Base-by-base conservation (phyloP, 176 grass and related monocot genomes). In the Elymus sibiricus region DNA sequence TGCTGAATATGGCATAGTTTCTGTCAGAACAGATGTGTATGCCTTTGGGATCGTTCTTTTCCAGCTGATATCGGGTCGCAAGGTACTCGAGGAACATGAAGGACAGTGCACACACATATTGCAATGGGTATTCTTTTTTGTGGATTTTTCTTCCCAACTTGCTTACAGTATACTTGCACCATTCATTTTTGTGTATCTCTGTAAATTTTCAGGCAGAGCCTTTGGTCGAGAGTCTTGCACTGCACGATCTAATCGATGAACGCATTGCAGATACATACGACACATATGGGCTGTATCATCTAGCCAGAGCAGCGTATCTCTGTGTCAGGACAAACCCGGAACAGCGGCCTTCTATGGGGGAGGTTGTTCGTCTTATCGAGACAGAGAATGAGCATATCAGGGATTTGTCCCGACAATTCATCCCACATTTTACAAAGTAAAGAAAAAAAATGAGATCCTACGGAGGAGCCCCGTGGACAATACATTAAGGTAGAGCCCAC, bases 11-110 rank as follows among this genome's bases (percentile, higher is more conserved):
- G 76, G 90, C 70, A 82, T 90, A 70, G 93, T 95, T 64, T 95
- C 90, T 78, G 88, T 95, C 32, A 88, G 93, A 82, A 95, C 90
- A 73, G 90, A 92, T 62, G 90, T 95, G 9, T 95, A 95, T 73
- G 90, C 93, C 19, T 95, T 95, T 64, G 93, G 93, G 3, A 87
- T 88, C 73, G 86, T 95, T 88, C 90, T 95, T 79, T 95, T 95
- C 86, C 93, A 95, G 85, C 76, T 95, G 83, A 95, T 95, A 92
- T 95, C 90, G 11, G 93, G 93, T 79, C 79, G 71, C 15, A 86
- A 81, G 56, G 88, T 95, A 39, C 49, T 92, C 14, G 83, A 84
- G 31, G 90, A 92, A 56, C 32, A 37, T 55, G 90, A 42, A 84
- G 93, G 82, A 49, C 79, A 92, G 37, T 56, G 51, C 40, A 75